These are phyloP conservation scores for Xylaria hypoxylon DNA, from an alignment of 2,329 filamentous ascomycete genomes.

Conservation along the genomic window DNA sequence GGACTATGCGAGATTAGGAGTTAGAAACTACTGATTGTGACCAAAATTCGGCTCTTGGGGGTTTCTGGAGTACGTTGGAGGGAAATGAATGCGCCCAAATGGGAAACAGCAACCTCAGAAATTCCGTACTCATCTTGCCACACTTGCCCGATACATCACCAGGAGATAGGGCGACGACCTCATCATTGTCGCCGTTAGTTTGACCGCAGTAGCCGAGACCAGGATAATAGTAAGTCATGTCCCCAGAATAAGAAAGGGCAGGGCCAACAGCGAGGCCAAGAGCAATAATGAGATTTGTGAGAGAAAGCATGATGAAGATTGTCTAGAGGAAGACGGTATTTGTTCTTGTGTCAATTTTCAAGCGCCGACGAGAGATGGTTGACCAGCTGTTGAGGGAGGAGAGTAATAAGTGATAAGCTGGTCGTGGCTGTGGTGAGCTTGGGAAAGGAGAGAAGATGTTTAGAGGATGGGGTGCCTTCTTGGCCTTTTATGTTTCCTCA, in stretches of 20 bases:
- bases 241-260: constrained; percentile 38
- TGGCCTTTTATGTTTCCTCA: not conserved
- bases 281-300: constrained; percentile 36
- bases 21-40: not conserved
- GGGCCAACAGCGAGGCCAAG: constrained; percentile 34
- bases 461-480: not conserved
- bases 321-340: not conserved
- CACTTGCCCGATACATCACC: constrained; percentile 42
- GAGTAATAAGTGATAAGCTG: not conserved
- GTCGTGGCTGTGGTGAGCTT: not conserved
- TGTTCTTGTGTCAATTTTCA: not conserved
- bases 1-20: constrained; percentile 24
- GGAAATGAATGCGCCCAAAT: no score
- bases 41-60: not conserved
- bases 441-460: not conserved
- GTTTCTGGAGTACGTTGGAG: not conserved
- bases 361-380: not conserved
- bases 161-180: constrained; percentile 45
- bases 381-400: not conserved
- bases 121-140: constrained; percentile 37
- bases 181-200: constrained; percentile 37
- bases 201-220: constrained; percentile 45
- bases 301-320: constrained; percentile 8
- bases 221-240: constrained; percentile 46
- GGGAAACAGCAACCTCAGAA: not conserved